Conservation (phyloP, 345 rosid species). For the Crucihimalaya himalaica region DNA sequence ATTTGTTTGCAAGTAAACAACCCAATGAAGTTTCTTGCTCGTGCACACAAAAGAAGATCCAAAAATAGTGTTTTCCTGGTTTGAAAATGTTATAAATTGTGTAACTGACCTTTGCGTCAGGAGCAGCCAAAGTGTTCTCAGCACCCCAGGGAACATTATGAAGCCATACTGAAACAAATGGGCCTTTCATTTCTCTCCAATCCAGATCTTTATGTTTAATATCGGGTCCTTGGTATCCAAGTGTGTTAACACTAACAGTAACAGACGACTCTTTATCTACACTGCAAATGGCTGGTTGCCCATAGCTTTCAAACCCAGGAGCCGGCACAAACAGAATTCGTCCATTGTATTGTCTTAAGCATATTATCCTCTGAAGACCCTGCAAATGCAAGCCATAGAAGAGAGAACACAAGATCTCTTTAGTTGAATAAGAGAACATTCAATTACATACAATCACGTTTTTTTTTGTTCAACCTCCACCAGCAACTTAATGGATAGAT, state of each 20-base stretch:
- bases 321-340: constrained; percentile 83
- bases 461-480: neutral
- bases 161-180: constrained; percentile 94
- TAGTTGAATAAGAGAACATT: constrained; percentile 8
- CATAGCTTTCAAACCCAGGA: constrained; percentile 80
- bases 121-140: constrained; percentile 85
- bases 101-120: constrained; percentile 77
- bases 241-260: constrained; percentile 30
- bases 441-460: neutral
- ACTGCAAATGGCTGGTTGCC: constrained; percentile 56
- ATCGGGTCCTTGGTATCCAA: constrained; percentile 71
- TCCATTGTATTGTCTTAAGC: constrained; percentile 73
- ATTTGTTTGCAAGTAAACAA: neutral
- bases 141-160: constrained; percentile 98
- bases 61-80: neutral
- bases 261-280: constrained; percentile 39
- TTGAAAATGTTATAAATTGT: neutral
- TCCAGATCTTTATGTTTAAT: constrained; percentile 46
- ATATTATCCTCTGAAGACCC: constrained; percentile 73
- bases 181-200: constrained; percentile 88
- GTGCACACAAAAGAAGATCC: neutral
- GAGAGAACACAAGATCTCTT: neutral
- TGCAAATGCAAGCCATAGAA: constrained; percentile 34
- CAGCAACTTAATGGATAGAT: neutral
- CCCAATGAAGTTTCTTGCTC: neutral